Base-by-base conservation (phyloP, 2,329 filamentous ascomycete species). In the Aspergillus sp. region DNA sequence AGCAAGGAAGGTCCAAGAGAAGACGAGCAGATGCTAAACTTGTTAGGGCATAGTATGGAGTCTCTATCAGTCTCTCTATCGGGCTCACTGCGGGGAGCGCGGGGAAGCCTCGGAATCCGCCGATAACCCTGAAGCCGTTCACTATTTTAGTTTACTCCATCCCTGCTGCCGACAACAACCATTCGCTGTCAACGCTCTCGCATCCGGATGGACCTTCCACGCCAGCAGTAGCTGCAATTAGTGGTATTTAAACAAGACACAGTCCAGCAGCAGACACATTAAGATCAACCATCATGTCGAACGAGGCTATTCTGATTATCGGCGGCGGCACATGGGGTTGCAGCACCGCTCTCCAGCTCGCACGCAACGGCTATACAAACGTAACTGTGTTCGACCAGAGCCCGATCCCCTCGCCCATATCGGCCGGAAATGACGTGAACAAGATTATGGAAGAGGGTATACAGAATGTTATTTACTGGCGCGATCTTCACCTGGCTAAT, bases 261-360 rank as follows among this genome's bases (percentile, higher is more conserved):
- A 6, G 1, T 11, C 11, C 44, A 46, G 6, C 4, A n/a, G 24
- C 9, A 35, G 2, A 7, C 19, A 9, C n/a, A 21, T 21, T 21
- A 33, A 21, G 27, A 19, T 4, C 45, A 33, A 17, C 4, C 14
- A 37, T 5, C 9, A 37, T 15, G 19, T 49, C 27, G 27, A 4
- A 9, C 27, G 9, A 31, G 3, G 27, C 61, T 9, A 73, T 66
- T 47, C 66, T 82, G 21, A 78, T 82, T 39, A 65, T 82, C 50
- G 80, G 81, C 8, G 78, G 75, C 21, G 82, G 81, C 9, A 82
- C 80, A 0, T 83, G 81, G 70, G 82, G 81, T 12, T 77, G 76
- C 35, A 79, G 77, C 7, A 82, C 80, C n/a, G 80, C 81, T n/a
- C 71, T 82, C 19, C 77, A 82, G 62, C 73, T 84, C 6, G 77